Conservation (phyloP, 148 eudicot species). For the Rhododendron williamsianum region DNA sequence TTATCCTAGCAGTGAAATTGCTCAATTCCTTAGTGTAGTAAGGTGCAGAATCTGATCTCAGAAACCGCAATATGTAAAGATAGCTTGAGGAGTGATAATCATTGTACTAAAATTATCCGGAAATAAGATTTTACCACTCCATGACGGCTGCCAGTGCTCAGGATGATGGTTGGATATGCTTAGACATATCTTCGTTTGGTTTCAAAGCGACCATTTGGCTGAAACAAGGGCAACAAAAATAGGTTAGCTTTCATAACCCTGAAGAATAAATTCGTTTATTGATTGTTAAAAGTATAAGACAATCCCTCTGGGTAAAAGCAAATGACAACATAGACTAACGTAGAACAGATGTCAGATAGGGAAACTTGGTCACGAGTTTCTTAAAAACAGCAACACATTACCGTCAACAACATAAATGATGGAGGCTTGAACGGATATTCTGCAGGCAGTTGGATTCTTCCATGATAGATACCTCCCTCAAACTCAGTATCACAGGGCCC, state of each 20-base stretch:
- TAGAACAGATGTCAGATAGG: neutral
- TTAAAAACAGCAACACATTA: slow-evolving; percentile 22
- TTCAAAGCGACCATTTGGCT: slow-evolving; percentile 99
- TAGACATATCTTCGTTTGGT: slow-evolving; percentile 96
- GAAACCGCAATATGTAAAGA: neutral
- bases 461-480: slow-evolving; percentile 98
- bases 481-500: slow-evolving; percentile 89
- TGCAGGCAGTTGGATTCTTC: slow-evolving; percentile 87
- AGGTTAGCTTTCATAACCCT: neutral
- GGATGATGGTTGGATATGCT: slow-evolving; percentile 99
- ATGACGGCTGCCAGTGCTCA: slow-evolving; percentile 99
- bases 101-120: neutral
- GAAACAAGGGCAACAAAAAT: slow-evolving; percentile 18
- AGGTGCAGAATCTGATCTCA: neutral
- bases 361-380: neutral
- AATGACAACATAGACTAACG: neutral
- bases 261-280: neutral
- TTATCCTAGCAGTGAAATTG: neutral
- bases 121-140: slow-evolving; percentile 68
- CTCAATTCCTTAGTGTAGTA: neutral
- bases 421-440: slow-evolving; percentile 98
- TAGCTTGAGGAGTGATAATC: neutral
- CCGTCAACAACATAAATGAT: slow-evolving; percentile 91
- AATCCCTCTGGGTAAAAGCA: neutral
- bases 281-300: neutral